Evolutionary conservation across 75 land plant species (phyloP), one percentile per base, ranked within the genome.

Genomic region (Gnetum montanum): DNA sequence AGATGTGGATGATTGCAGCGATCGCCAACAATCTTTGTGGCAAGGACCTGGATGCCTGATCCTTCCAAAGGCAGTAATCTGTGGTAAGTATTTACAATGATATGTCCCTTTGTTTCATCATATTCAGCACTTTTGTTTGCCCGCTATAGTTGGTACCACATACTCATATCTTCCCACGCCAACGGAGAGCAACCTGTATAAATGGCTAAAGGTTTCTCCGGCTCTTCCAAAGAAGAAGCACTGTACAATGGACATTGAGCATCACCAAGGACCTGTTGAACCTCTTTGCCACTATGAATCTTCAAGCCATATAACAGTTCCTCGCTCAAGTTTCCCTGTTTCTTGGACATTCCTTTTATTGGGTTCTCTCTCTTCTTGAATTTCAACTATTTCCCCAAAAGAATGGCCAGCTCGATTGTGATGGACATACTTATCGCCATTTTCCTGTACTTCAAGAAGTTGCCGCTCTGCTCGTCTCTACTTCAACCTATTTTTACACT

Each of bases 91-190:
- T 36, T 76, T 83, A 60, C 84, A 73, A n/a, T 46, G 76, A 83
- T 35, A 83, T 48, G 19, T 81, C 92, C 43, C 67, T 57, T 54
- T 79, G 78, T 60, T 76, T 87, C 75, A 87, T 76, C 15, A 73
- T 64, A 54, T 77, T 87, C 41, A 87, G 57, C 25, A 87, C 84
- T 49, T 86, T 77, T 28, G 92, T 83, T 71, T 87, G 92, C 52
- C n/a, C 92, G 61, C 57, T 87, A n/a, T 8, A 87, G 87, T 67
- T 81, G 90, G 59, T 74, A 77, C 92, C 92, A 87, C 31, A 82
- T 65, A 43, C 75, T 83, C 92, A 87, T 87, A 49, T 87, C 92
- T 48, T 87, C 92, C 87, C 87, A 83, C 6, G 84, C 77, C 15
- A 82, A 80, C 23, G 87, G 84, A 71, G 79, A 83, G 19, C 87